Base-by-base conservation (phyloP, 2,329 filamentous ascomycete genomes). In the Beauveria asiatica region DNA sequence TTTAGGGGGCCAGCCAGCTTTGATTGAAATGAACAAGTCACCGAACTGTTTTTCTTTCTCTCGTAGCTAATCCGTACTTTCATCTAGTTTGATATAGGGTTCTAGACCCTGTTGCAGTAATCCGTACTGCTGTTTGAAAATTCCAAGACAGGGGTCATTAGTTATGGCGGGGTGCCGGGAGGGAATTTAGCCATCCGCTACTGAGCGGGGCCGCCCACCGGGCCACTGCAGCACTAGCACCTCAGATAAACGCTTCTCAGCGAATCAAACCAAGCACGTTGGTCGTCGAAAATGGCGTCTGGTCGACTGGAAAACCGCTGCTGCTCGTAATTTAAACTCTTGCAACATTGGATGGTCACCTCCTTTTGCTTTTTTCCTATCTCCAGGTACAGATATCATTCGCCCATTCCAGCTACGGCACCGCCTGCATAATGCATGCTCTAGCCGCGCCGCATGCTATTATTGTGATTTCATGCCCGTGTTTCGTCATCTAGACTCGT, bases 201-300 rank as follows among this genome's bases (percentile, higher is more conserved):
- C 33, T 37, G 11, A 37, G 27, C 41, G 52, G 52, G 52, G 23
- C 42, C 19, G 16, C 54, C 30, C 54, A 57, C 27, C 25, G 30
- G 16, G 45, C 21, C 5, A 55, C 25, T 50, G 25, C 17, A 50
- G 46, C 46, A 44, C 52, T 23, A 37, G 19, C 21, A 17, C 39
- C 30, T 21, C 19, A 53, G 17, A 16, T 39, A 53, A 56, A 6
- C 37, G n/a, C 17, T n/a, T 39, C 13, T 44, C 21, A 37, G 41
- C 57, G 57, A 60, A 60, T 60, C 57, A 60, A 49, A 25, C 6
- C 44, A 19, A 11, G 16, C 57, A 60, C 57, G 57, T 60, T 60
- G 50, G 17, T 13, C 2, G 19, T 17, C 11, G 10, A 19, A 33
- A 25, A 30, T 27, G 44, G 19, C 44, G 11, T 46, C 39, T n/a